Conservation (phyloP, 1,139 yeast genomes). For the Saccharomyces uvarum region DNA sequence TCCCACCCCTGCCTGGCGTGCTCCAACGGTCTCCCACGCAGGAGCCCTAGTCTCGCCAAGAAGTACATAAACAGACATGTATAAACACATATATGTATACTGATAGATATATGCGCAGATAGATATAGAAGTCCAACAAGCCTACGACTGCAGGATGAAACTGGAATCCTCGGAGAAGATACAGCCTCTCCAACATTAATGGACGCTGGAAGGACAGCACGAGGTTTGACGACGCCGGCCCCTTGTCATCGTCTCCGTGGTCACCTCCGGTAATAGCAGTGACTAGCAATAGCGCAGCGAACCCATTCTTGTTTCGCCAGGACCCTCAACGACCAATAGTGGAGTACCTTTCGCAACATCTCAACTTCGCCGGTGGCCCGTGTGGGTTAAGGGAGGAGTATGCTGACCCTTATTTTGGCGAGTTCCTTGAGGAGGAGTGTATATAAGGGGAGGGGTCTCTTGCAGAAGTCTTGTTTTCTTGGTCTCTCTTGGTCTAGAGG, state of each 20-base stretch:
- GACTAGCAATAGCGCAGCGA: neutral
- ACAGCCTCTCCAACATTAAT: neutral
- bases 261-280: neutral
- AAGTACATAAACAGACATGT: neutral
- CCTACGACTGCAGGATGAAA: neutral
- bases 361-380: conserved; percentile 1
- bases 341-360: neutral
- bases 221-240: neutral
- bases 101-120: neutral
- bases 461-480: neutral
- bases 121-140: neutral
- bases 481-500: neutral
- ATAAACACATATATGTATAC: neutral
- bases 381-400: conserved; percentile 1
- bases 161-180: neutral
- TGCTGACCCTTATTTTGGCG: conserved; percentile 1
- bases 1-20: neutral
- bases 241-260: neutral
- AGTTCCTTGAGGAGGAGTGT: neutral
- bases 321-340: neutral
- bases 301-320: neutral
- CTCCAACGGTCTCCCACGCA: neutral
- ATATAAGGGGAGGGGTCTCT: neutral
- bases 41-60: neutral
- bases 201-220: conserved; percentile 7